Base-by-base conservation (phyloP, 768 basidiomycete species). In the Nidularia pulvinata region DNA sequence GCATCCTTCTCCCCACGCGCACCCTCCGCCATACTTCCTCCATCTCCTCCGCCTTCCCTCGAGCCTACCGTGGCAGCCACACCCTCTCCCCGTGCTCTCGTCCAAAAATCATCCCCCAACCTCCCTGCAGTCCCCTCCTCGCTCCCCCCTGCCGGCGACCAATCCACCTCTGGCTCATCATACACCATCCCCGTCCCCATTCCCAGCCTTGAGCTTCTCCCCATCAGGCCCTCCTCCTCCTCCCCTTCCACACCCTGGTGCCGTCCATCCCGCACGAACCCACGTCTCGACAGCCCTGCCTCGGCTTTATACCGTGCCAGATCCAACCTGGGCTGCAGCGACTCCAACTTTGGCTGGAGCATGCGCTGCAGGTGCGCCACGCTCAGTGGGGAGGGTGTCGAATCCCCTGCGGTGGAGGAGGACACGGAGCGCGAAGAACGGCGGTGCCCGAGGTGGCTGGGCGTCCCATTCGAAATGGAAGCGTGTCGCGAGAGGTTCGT, bases 231-330 rank as follows among this genome's bases (percentile, higher is more conserved):
- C 59, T 61, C 73, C 66, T 56, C 65, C 58, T 69, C 80, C 69
- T 59, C 81, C 60, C 48, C 67, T 67, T 52, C 68, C 61, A 59
- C 71, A 67, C 48, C 73, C 66, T 54, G 53, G 54, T 58, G 59
- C 39, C 22, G 13, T 13, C 68, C 65, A 19, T 19, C 19, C 19
- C 19, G 19, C 35, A 88, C 79, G 57, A 79, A 89, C 39, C 87
- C 88, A 4, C 86, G 73, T 59, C 71, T 71, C 55, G 76, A 83
- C 34, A 89, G 59, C n/a, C 86, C 87, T n/a, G 86, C 88, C 65
- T 89, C 87, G 0, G 86, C 88, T 67, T 89, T 89, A 66, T 81
- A 89, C 55, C 84, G 69, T 22, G 84, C 86, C 32, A 80, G 79
- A 54, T 88, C 86, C 25, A 88, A 63, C 44, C 70, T 77, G 0